A percentile compares a stretch with the other conserved stretches of the same genome.
Evolutionary conservation across 306 rosid species (phyloP).

Genomic region (Calophaca sinica): DNA sequence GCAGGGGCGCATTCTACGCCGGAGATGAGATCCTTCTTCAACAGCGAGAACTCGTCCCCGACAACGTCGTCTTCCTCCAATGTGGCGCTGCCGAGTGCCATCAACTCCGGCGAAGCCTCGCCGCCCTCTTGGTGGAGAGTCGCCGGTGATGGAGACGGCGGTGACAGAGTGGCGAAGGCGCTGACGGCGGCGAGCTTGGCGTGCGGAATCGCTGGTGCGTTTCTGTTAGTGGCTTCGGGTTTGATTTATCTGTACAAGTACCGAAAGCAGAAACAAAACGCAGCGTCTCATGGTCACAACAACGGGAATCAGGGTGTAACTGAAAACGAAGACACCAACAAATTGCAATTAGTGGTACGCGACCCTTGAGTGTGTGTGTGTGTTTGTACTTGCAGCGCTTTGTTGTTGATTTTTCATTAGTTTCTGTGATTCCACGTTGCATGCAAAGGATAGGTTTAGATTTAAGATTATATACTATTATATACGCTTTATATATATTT

Average conservation of each 20-base stretch:
- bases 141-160: neutral
- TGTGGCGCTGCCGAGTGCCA: slow-evolving; percentile 63
- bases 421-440: slow-evolving; percentile 38
- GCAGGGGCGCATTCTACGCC: slow-evolving; percentile 48
- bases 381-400: too few relatives aligned
- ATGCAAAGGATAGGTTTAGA: slow-evolving; percentile 31
- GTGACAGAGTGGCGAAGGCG: slow-evolving; percentile 47
- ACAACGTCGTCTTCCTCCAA: slow-evolving; percentile 49
- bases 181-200: slow-evolving; percentile 71
- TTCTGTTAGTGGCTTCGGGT: slow-evolving; percentile 66
- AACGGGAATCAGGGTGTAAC: neutral
- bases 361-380: slow-evolving; percentile 36
- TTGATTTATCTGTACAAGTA: slow-evolving; percentile 56
- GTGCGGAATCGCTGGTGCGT: slow-evolving; percentile 78
- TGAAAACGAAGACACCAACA: slow-evolving; percentile 38
- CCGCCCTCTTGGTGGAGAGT: slow-evolving; percentile 56
- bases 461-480: neutral
- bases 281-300: slow-evolving; percentile 22
- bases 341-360: slow-evolving; percentile 55
- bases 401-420: neutral
- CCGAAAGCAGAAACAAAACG: slow-evolving; percentile 50
- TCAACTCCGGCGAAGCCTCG: slow-evolving; percentile 50
- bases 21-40: slow-evolving; percentile 79
- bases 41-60: slow-evolving; percentile 51
- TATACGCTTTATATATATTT: neutral